Evolutionary conservation across 225 moss, liverwort and hornwort species (phyloP), one percentile per base, ranked within the genome.

Genomic region (Neckera pumila): DNA sequence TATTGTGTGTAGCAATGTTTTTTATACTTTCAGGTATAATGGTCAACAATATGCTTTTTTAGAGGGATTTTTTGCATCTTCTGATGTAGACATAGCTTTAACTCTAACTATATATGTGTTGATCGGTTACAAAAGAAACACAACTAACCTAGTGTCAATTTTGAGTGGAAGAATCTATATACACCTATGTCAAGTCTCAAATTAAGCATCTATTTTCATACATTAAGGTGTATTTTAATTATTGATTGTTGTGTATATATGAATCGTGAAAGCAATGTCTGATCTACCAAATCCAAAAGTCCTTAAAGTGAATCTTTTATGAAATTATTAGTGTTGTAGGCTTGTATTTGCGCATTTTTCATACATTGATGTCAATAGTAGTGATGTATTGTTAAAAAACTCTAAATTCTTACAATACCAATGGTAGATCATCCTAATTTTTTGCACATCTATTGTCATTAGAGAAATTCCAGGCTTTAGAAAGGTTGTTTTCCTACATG

Each of bases 191-290:
- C 1, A 0, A 36, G 36, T 66, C 4, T 38, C 4, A 2, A 21
- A 12, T 21, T 12, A 20, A 36, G 6, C 6, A 66, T 22, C 4
- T 13, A 38, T 69, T 69, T 67, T 38, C 2, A 69, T 12, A 13
- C 2, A 13, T 7, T 38, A 69, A 38, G 4, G 69, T 38, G 23
- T 69, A 23, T 40, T 25, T 70, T 40, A 3, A 23, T 0, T 23
- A 0, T 40, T 69, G 11, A 25, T 40, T 40, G n/a, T n/a, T n/a
- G n/a, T 3, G 1, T 25, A 0, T 40, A 0, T 25, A 5, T 70
- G 25, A 70, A 40, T 70, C 70, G 40, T 25, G 3, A 40, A n/a
- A 69, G 38, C 0, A 69, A 69, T 38, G 8, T 25, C n/a, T n/a
- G n/a, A n/a, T n/a, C 8, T 40, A 70, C 0, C 3, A 0, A 70